A percentile compares a stretch with the other conserved stretches of the same genome.
Conservation (phyloP, 2,329 filamentous ascomycete species). For the Aspergillus versicolor region DNA sequence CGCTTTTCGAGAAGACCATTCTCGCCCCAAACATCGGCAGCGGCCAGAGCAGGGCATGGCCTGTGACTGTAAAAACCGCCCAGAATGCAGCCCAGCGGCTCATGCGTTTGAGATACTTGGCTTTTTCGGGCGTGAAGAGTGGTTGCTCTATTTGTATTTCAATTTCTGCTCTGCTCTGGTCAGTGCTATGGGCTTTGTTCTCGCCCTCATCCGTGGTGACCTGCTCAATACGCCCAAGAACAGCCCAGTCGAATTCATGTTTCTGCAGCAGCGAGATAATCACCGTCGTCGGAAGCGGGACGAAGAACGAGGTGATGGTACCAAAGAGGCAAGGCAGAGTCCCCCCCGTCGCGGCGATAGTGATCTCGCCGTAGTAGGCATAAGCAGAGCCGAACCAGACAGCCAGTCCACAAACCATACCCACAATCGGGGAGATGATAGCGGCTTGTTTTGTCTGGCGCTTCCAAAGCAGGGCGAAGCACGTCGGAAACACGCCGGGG, state of each 20-base stretch:
- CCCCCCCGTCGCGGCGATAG: too few species aligned
- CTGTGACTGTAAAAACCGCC: background rate
- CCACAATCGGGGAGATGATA: too few species aligned
- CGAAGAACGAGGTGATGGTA: background rate
- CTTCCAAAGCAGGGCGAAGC: background rate
- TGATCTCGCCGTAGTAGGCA: too few species aligned
- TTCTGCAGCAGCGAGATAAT: background rate
- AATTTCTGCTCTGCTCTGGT: background rate
- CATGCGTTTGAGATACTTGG: background rate
- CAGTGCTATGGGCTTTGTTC: background rate
- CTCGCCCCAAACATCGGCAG: background rate
- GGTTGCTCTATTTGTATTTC: background rate
- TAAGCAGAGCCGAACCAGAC: too few species aligned
- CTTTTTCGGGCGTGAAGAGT: background rate
- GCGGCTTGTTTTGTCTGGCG: too few species aligned
- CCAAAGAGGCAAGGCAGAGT: too few species aligned
- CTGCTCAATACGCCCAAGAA: background rate
- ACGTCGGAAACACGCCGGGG: slow-evolving; percentile 1
- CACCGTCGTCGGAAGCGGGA: background rate
- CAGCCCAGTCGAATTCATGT: background rate
- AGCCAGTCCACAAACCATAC: too few species aligned
- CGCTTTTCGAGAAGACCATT: background rate
- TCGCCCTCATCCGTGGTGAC: background rate
- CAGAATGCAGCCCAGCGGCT: slow-evolving; percentile 5
- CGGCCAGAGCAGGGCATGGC: background rate